Percentiles rank a stretch among this genome's conserved stretches.
Evolutionary conservation across 1,284 basidiomycete genomes (phyloP).

Genomic region (Neolentinus lepideus): DNA sequence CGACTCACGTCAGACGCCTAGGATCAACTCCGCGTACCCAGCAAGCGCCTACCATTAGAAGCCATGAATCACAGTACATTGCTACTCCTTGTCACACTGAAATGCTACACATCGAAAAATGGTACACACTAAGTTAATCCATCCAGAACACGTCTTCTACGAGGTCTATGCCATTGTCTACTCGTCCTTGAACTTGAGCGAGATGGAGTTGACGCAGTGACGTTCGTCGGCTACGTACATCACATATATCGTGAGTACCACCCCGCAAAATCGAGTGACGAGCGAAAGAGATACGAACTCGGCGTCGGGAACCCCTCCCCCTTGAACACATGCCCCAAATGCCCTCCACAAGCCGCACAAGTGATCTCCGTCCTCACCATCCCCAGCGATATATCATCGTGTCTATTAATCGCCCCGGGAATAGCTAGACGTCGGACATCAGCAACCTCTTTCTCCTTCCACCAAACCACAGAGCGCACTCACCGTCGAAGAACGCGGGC

Average conservation of each 20-base stretch:
- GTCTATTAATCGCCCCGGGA: constrained; percentile 80
- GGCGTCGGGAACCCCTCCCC: constrained; percentile 78
- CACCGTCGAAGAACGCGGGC: constrained; percentile 95
- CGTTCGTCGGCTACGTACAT: constrained; percentile 61
- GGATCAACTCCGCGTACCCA: too few relatives aligned
- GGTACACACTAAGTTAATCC: neutral
- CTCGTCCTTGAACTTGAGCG: constrained; percentile 70
- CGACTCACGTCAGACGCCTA: too few relatives aligned
- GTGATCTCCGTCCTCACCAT: constrained; percentile 70
- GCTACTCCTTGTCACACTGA: too few relatives aligned
- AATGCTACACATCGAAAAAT: neutral
- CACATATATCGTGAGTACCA: constrained; percentile 11
- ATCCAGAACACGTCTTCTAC: neutral
- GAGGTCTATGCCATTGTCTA: constrained; percentile 13
- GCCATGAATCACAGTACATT: too few relatives aligned
- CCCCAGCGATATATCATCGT: constrained; percentile 53
- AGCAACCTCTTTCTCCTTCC: neutral
- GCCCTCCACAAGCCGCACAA: constrained; percentile 82
- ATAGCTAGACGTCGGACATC: constrained; percentile 44
- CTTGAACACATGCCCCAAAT: constrained; percentile 91
- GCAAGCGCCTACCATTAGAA: too few relatives aligned
- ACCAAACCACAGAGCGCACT: constrained; percentile 6
- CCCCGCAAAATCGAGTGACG: constrained; percentile 14
- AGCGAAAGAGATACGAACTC: constrained; percentile 34
- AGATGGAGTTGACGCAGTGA: constrained; percentile 90